phyloP scores from a whole-genome alignment of 345 rosid species.

The Populus simonii region DNA sequence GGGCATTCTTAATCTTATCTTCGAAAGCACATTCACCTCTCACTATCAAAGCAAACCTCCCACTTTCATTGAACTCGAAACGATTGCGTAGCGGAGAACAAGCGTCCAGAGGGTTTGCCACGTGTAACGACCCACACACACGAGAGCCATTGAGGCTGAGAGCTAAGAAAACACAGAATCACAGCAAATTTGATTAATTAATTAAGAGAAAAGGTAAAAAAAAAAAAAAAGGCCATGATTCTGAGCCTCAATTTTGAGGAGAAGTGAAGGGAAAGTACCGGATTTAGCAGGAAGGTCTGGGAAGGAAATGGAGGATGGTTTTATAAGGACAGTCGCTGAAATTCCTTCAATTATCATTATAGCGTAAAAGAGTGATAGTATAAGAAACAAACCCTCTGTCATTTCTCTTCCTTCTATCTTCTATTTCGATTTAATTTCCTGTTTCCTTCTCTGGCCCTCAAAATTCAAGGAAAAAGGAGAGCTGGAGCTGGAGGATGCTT shows the following conservation, averaged over 20 bases:
- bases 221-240: too few species aligned
- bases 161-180: constrained; percentile 27
- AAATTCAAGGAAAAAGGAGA: too few species aligned
- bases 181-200: not conserved
- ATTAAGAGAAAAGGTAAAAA: not conserved
- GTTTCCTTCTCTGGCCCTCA: too few species aligned
- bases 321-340: constrained; percentile 47
- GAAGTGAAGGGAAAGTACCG: constrained; percentile 35
- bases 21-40: constrained; percentile 65
- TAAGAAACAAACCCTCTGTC: constrained; percentile 20
- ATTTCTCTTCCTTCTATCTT: constrained; percentile 9
- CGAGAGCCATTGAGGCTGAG: constrained; percentile 34
- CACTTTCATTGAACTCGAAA: constrained; percentile 31
- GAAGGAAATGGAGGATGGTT: constrained; percentile 48
- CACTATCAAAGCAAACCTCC: constrained; percentile 47
- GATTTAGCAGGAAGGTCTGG: constrained; percentile 72
- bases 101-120: constrained; percentile 57
- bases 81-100: constrained; percentile 44
- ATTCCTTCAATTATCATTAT: not conserved
- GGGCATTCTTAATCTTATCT: constrained; percentile 58
- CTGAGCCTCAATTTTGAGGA: not conserved
- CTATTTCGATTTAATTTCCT: too few species aligned
- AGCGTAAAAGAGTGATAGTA: constrained; percentile 21
- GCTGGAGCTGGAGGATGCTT: too few species aligned
- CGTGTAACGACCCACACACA: constrained; percentile 57